Evolutionary conservation across 192 early-diverging fungal genomes (phyloP), one percentile per base, ranked within the genome.

Genomic region (Kappamyces sp.): DNA sequence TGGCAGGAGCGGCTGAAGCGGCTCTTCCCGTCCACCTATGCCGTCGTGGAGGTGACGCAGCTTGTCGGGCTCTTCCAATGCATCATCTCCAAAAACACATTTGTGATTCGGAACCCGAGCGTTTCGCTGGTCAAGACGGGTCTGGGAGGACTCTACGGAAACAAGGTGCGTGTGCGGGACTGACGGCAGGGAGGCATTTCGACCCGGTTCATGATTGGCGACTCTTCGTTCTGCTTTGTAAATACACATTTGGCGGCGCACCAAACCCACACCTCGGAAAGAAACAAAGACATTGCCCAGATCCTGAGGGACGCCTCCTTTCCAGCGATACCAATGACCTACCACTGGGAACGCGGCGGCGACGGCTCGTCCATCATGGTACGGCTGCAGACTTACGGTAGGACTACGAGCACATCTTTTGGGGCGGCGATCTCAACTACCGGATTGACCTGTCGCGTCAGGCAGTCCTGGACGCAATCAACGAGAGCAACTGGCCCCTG

Each of bases 391-490:
- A 29, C 14, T 57, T 29, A 54, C 32, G 38, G 2, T 6, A 59
- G 61, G 60, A 52, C 38, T 51, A 67, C 32, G 60, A 57, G 36
- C 35, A 37, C 55, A 35, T 66, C 31, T 34, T 64, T 29, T 64
- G 62, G 54, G 41, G 54, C n/a, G 93, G 93, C n/a, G 96, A 97
- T 67, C 77, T 96, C 36, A 98, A 98, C 68, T 98, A 95, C 70
- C 83, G 95, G 14, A 90, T 96, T 57, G 81, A 88, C 35, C 70
- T 85, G 58, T 47, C 74, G 5, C 84, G 91, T 12, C 75, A 85
- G 39, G 66, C 75, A 34, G 91, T 88, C 1, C 42, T 90, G 14
- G 70, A 80, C 5, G 77, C 76, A 4, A 51, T 86, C 45, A 75
- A 76, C 12, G 65, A 73, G 4, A 70, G 77, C 52, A 73, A 91